Evolutionary conservation across 177 flowering plant genomes (phyloP).

Genomic region (Vitis hybrid): DNA sequence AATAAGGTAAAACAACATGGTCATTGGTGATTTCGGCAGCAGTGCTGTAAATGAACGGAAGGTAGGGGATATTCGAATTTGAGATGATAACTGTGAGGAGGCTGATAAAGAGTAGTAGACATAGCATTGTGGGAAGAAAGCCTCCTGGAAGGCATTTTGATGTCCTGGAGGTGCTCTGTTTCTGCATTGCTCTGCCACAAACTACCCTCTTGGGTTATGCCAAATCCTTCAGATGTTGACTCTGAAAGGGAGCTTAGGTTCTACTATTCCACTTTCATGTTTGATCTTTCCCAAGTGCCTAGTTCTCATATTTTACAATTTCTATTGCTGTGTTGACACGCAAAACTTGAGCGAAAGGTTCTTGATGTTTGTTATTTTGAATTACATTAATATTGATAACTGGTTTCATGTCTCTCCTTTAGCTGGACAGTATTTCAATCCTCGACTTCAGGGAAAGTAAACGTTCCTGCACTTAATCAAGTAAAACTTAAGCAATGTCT

Average conservation of each 20-base stretch:
- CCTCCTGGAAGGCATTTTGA: conserved; percentile 24
- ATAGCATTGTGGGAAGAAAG: conserved; percentile 16
- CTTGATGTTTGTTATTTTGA: not conserved
- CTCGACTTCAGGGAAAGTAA: not conserved
- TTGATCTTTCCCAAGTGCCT: not conserved
- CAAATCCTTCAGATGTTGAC: conserved; percentile 3
- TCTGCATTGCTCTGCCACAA: conserved; percentile 19
- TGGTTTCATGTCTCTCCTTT: not conserved
- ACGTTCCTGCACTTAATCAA: not conserved
- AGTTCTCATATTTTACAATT: not conserved
- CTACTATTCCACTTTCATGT: not conserved
- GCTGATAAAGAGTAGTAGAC: conserved; percentile 25
- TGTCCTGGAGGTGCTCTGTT: conserved; percentile 17
- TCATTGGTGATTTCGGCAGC: not conserved
- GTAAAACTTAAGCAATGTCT: not conserved
- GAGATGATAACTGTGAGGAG: conserved; percentile 21
- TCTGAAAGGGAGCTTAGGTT: not conserved
- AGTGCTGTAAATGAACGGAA: conserved; percentile 7
- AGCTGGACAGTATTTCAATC: not conserved
- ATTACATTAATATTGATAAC: not conserved
- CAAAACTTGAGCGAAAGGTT: not conserved
- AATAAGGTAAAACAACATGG: conserved; percentile 18
- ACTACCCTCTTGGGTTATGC: not conserved
- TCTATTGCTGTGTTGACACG: not conserved
- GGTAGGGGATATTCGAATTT: conserved; percentile 14